A percentile compares a stretch with the other conserved stretches of the same genome.
Evolutionary conservation across 1,284 basidiomycete genomes (phyloP).

Genomic region (Rhodotorula mucilaginosa): DNA sequence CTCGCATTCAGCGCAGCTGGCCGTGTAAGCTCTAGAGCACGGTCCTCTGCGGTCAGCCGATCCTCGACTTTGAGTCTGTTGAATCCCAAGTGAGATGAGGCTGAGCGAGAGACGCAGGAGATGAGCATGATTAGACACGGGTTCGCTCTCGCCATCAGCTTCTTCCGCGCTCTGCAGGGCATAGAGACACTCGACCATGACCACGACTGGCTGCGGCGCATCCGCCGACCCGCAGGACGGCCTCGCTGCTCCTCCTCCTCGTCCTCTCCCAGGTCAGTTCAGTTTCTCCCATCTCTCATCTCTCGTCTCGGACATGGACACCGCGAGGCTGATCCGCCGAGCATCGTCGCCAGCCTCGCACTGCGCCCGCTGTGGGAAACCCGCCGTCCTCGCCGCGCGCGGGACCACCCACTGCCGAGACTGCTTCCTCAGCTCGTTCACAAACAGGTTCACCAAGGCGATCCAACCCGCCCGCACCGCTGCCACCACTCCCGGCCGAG

Average conservation of each 20-base stretch:
- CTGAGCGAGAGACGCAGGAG: too few species aligned
- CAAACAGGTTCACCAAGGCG: constrained; percentile 2
- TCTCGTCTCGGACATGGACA: too few species aligned
- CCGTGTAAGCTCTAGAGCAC: too few species aligned
- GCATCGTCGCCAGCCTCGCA: too few species aligned
- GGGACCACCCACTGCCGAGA: not conserved
- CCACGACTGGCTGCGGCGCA: not conserved
- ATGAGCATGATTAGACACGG: too few species aligned
- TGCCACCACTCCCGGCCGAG: not conserved
- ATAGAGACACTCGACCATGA: not conserved
- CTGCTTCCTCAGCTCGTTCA: constrained; percentile 23
- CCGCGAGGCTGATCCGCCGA: too few species aligned
- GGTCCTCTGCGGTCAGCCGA: too few species aligned
- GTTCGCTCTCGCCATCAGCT: too few species aligned
- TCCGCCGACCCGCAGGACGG: not conserved
- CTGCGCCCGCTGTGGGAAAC: not conserved
- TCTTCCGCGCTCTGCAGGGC: not conserved
- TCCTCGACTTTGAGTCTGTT: too few species aligned
- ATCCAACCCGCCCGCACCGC: constrained; percentile 1
- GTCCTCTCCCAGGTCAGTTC: not conserved
- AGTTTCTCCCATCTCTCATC: too few species aligned
- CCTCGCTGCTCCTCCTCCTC: not conserved
- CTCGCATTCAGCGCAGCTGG: too few species aligned
- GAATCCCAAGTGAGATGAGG: too few species aligned
- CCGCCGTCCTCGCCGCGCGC: not conserved